phyloP scores from a whole-genome alignment of 768 basidiomycete species.

The Cystobasidium onofrii region DNA sequence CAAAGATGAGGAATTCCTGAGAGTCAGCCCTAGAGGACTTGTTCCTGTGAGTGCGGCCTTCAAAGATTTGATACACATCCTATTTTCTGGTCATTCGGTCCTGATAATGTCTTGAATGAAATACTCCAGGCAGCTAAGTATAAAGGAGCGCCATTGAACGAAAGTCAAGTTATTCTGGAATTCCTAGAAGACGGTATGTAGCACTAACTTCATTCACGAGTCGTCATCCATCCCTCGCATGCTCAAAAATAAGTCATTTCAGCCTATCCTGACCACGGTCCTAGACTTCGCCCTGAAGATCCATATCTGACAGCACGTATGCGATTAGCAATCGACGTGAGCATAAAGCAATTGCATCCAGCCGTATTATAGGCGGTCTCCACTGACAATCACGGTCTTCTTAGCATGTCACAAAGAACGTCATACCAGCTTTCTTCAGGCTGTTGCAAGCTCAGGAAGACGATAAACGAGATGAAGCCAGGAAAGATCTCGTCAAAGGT shows the following conservation, averaged over 20 bases:
- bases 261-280: constrained; percentile 43
- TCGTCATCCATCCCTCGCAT: too few relatives aligned
- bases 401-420: constrained; percentile 50
- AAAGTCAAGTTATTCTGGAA: constrained; percentile 63
- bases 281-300: constrained; percentile 53
- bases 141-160: constrained; percentile 57
- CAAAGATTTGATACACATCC: background rate
- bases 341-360: too few relatives aligned
- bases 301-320: constrained; percentile 43
- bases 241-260: background rate
- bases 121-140: constrained; percentile 42
- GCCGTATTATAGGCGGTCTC: too few relatives aligned
- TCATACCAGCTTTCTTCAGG: constrained; percentile 54
- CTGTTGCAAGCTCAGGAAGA: constrained; percentile 49
- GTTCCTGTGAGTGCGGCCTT: constrained; percentile 55
- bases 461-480: constrained; percentile 41
- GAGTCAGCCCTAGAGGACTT: constrained; percentile 71
- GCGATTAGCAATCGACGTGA: constrained; percentile 5
- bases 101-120: too few relatives aligned
- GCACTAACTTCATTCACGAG: too few relatives aligned
- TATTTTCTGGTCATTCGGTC: too few relatives aligned
- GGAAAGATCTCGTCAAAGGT: constrained; percentile 37
- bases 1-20: constrained; percentile 61
- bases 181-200: constrained; percentile 61
- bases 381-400: constrained; percentile 28